Percentiles rank a stretch among this genome's conserved stretches.
Conservation (phyloP, 2,329 filamentous ascomycete species). For the Byssochlamys sp. region DNA sequence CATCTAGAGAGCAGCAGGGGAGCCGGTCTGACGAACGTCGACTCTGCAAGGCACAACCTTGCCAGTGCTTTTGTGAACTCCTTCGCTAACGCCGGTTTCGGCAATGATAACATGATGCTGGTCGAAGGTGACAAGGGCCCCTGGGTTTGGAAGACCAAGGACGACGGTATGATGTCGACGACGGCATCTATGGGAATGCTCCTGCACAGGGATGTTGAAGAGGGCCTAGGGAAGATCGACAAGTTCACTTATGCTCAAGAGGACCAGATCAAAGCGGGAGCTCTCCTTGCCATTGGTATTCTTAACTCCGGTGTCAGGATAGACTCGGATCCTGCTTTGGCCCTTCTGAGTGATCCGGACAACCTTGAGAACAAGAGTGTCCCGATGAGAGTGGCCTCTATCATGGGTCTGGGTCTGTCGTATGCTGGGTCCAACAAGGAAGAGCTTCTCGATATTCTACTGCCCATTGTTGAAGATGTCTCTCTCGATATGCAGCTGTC, state of each 20-base stretch:
- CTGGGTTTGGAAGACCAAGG: slow-evolving; percentile 99
- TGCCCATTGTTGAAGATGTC: slow-evolving; percentile 79
- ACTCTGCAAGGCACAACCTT: slow-evolving; percentile 90
- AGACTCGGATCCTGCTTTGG: slow-evolving; percentile 82
- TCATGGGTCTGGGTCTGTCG: slow-evolving; percentile 90
- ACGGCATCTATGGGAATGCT: slow-evolving; percentile 87
- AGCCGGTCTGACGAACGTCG: slow-evolving; percentile 83
- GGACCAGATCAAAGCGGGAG: slow-evolving; percentile 78
- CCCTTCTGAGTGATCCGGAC: slow-evolving; percentile 69
- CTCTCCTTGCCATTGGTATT: slow-evolving; percentile 85
- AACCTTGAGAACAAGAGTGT: slow-evolving; percentile 71
- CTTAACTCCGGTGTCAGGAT: slow-evolving; percentile 85
- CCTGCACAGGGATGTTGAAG: slow-evolving; percentile 86
- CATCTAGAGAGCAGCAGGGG: slow-evolving; percentile 92
- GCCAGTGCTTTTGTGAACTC: slow-evolving; percentile 93
- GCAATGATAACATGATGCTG: slow-evolving; percentile 96
- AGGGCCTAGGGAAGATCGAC: slow-evolving; percentile 85
- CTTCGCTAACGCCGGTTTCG: slow-evolving; percentile 91
- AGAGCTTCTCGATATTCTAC: slow-evolving; percentile 70
- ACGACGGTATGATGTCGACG: slow-evolving; percentile 93
- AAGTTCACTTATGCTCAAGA: slow-evolving; percentile 82
- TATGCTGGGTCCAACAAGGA: slow-evolving; percentile 92
- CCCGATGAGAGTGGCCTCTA: slow-evolving; percentile 68
- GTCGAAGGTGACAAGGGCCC: slow-evolving; percentile 77
- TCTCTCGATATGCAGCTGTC: slow-evolving; percentile 87